phyloP scores from a whole-genome alignment of 352 stramenopile genomes.

The Phytophthora cactorum region DNA sequence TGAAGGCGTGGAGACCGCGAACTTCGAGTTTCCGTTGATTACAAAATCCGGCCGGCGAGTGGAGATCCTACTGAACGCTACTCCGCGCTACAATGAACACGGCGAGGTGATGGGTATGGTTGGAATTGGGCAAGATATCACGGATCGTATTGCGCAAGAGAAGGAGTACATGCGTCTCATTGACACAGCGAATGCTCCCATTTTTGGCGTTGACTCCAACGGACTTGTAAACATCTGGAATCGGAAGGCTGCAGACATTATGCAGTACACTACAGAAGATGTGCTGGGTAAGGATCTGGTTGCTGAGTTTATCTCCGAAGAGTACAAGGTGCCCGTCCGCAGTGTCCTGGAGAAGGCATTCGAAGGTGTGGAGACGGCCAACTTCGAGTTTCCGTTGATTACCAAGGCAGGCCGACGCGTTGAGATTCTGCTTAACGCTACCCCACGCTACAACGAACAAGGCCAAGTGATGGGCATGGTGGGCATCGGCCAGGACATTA shows the following conservation, averaged over 20 bases:
- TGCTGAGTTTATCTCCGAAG: conserved; percentile 64
- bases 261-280: conserved; percentile 51
- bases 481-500: conserved; percentile 75
- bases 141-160: conserved; percentile 61
- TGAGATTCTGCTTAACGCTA: conserved; percentile 61
- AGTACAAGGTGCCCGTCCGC: conserved; percentile 38
- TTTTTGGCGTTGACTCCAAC: conserved; percentile 74
- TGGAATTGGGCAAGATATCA: conserved; percentile 82
- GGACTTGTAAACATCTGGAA: conserved; percentile 77
- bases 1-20: conserved; percentile 58
- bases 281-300: conserved; percentile 70
- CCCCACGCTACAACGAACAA: conserved; percentile 51
- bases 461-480: conserved; percentile 62
- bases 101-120: conserved; percentile 82
- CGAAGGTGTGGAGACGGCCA: conserved; percentile 51
- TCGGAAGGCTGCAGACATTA: conserved; percentile 67
- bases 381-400: conserved; percentile 76
- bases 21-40: conserved; percentile 86
- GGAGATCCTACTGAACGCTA: conserved; percentile 75
- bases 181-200: conserved; percentile 75
- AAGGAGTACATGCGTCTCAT: conserved; percentile 74
- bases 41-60: conserved; percentile 52
- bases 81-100: conserved; percentile 66
- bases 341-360: too few species aligned
- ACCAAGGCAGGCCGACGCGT: conserved; percentile 47